Percentiles rank a stretch among this genome's conserved stretches.
Conservation (phyloP, 148 eudicot species). For the Chenopodium formosanum region DNA sequence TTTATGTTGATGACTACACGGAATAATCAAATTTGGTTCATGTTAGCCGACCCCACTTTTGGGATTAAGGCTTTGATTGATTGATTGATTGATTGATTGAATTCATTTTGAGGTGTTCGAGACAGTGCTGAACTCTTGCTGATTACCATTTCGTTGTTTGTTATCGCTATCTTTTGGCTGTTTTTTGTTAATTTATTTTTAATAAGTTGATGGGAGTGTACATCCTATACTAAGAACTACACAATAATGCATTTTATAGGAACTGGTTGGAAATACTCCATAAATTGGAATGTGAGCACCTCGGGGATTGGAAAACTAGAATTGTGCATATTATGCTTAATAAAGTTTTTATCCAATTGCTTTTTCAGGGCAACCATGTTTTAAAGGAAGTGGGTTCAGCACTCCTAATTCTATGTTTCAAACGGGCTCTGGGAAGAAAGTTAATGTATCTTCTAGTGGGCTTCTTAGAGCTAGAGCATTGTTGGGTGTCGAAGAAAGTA, state of each 20-base stretch:
- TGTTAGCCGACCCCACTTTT: no score
- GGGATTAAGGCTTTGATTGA: no score
- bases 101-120: neutral
- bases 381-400: slow-evolving; percentile 23
- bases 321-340: neutral
- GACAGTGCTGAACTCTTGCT: neutral
- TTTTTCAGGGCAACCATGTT: slow-evolving; percentile 38
- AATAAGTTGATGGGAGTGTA: neutral
- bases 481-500: slow-evolving; percentile 52
- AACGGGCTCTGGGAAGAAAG: slow-evolving; percentile 84
- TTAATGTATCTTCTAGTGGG: slow-evolving; percentile 68
- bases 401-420: slow-evolving; percentile 70
- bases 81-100: no score
- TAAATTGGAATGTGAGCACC: neutral
- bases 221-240: neutral
- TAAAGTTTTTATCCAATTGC: neutral
- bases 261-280: neutral
- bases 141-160: neutral
- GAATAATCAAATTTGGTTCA: no score
- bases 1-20: no score
- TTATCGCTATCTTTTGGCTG: neutral
- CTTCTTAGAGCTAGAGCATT: slow-evolving; percentile 66
- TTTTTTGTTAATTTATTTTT: neutral
- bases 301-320: neutral
- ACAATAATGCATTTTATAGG: neutral